Conservation (phyloP, 1,284 basidiomycete species). For the Ustilago sp. region DNA sequence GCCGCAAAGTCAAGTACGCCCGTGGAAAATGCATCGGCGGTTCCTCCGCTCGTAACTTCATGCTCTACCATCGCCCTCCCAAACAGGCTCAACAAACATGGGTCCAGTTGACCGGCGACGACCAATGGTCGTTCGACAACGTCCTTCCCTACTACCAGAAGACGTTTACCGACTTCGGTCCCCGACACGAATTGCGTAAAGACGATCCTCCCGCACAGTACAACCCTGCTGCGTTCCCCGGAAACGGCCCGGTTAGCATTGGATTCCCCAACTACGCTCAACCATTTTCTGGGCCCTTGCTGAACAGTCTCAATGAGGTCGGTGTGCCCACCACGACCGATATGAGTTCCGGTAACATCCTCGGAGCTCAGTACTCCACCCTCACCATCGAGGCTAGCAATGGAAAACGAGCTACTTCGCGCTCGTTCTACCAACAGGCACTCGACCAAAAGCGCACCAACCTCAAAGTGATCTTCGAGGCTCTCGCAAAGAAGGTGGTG, state of each 20-base stretch:
- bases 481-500: slow-evolving; percentile 60
- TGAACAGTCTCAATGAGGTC: slow-evolving; percentile 46
- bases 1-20: slow-evolving; percentile 47
- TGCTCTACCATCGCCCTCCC: slow-evolving; percentile 55
- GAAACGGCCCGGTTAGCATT: slow-evolving; percentile 40
- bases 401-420: slow-evolving; percentile 50
- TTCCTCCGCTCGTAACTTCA: slow-evolving; percentile 52
- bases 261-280: slow-evolving; percentile 56
- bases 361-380: slow-evolving; percentile 65
- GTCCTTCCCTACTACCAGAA: slow-evolving; percentile 49
- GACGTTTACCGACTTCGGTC: slow-evolving; percentile 45
- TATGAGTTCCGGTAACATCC: slow-evolving; percentile 60
- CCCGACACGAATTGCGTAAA: slow-evolving; percentile 30
- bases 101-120: slow-evolving; percentile 52
- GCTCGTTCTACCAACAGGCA: slow-evolving; percentile 49
- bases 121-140: slow-evolving; percentile 46
- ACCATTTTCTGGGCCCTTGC: slow-evolving; percentile 49
- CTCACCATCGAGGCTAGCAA: slow-evolving; percentile 39
- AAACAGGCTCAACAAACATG: slow-evolving; percentile 41
- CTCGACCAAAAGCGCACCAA: slow-evolving; percentile 48
- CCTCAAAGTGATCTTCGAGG: slow-evolving; percentile 58
- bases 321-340: slow-evolving; percentile 51
- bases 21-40: slow-evolving; percentile 60
- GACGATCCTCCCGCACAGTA: slow-evolving; percentile 49
- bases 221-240: slow-evolving; percentile 45